phyloP scores from a whole-genome alignment of 352 stramenopile genomes.

The Saprolegnia diclina region DNA sequence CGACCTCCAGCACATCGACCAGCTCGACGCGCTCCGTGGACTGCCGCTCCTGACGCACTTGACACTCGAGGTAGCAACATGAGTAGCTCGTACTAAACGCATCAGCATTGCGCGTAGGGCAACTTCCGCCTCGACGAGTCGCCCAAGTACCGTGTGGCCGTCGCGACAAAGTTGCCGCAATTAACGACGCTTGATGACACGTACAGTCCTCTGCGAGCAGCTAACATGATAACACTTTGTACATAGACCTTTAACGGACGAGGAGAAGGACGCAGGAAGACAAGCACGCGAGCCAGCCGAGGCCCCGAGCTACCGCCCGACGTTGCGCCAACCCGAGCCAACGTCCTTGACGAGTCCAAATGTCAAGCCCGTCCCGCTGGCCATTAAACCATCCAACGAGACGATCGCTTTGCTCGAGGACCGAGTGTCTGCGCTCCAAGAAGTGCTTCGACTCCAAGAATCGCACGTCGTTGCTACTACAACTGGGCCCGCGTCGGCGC shows the following conservation, averaged over 20 bases:
- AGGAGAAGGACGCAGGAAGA: not conserved
- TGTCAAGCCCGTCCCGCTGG: too few relatives aligned
- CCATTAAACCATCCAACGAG: not conserved
- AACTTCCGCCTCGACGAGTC: slow-evolving; percentile 44
- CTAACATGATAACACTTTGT: not conserved
- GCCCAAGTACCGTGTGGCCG: slow-evolving; percentile 42
- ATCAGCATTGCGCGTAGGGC: slow-evolving; percentile 29
- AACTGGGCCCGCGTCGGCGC: not conserved
- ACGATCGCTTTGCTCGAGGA: slow-evolving; percentile 5
- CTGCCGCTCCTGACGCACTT: slow-evolving; percentile 41
- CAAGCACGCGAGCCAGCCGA: too few relatives aligned
- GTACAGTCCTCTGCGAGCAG: slow-evolving; percentile 10
- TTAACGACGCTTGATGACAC: slow-evolving; percentile 44
- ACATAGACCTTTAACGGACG: not conserved
- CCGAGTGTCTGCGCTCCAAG: slow-evolving; percentile 7
- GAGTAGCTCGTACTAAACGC: not conserved
- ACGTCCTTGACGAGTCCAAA: too few relatives aligned
- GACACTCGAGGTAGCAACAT: slow-evolving; percentile 32
- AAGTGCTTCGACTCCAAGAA: slow-evolving; percentile 17
- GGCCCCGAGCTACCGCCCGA: too few relatives aligned
- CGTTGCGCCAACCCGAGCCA: too few relatives aligned
- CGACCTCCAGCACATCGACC: slow-evolving; percentile 43
- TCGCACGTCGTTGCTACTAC: not conserved
- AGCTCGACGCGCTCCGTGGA: slow-evolving; percentile 49
- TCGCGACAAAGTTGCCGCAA: slow-evolving; percentile 49